A percentile compares a stretch with the other conserved stretches of the same genome.
Evolutionary conservation across 805 yeast species (phyloP).

Genomic region (Candida vaughaniae): DNA sequence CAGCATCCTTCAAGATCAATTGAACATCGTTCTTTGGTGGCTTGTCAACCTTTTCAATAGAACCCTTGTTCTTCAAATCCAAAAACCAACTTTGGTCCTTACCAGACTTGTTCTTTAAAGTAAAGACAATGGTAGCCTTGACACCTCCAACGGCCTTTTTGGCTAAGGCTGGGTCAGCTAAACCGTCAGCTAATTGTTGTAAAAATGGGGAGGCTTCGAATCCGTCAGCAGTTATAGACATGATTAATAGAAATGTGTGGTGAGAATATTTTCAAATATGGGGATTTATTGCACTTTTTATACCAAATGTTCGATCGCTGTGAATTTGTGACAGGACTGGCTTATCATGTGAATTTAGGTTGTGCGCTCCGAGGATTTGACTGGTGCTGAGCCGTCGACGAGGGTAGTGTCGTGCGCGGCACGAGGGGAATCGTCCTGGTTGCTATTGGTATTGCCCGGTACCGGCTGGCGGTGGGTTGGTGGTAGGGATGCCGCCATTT

Average conservation of each 20-base stretch:
- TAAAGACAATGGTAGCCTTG: slow-evolving; percentile 63
- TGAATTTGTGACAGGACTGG: not conserved
- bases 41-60: slow-evolving; percentile 38
- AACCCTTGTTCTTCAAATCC: slow-evolving; percentile 64
- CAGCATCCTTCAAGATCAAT: slow-evolving; percentile 63
- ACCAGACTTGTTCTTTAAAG: slow-evolving; percentile 61
- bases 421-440: slow-evolving; percentile 5
- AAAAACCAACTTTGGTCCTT: slow-evolving; percentile 62
- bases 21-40: slow-evolving; percentile 61
- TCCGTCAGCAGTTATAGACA: slow-evolving; percentile 35
- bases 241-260: slow-evolving; percentile 8
- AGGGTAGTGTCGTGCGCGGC: not conserved
- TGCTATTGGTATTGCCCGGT: too few species aligned
- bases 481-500: too few species aligned
- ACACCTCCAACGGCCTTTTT: slow-evolving; percentile 47
- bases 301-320: not conserved
- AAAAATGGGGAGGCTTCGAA: slow-evolving; percentile 45
- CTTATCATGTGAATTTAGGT: slow-evolving; percentile 7
- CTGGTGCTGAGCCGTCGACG: too few species aligned
- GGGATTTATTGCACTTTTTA: slow-evolving; percentile 3
- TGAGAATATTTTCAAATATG: not conserved
- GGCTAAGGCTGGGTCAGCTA: slow-evolving; percentile 32
- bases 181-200: slow-evolving; percentile 37
- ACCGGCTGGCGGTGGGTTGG: too few species aligned
- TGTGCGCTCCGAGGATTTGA: slow-evolving; percentile 5